Percentiles rank a stretch among this genome's conserved stretches.
phyloP scores from a whole-genome alignment of 495 filamentous ascomycete species.

The Penicillium atrosanguineum region DNA sequence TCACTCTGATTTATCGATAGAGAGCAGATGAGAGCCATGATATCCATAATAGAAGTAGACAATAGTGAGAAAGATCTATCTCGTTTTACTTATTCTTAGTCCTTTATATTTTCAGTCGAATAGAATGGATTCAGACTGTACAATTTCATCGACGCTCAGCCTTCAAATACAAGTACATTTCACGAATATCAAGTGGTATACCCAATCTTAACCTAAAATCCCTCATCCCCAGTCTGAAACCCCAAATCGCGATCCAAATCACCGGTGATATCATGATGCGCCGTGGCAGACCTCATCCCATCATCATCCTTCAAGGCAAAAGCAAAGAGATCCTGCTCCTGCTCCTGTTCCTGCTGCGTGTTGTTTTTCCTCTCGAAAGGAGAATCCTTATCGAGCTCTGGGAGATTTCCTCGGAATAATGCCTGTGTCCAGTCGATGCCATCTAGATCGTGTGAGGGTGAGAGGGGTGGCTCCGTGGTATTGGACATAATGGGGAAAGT shows the following conservation, averaged over 20 bases:
- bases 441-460: constrained; percentile 19
- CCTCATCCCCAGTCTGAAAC: constrained; percentile 33
- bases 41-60: not conserved
- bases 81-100: no score
- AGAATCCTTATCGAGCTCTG: not conserved
- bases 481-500: constrained; percentile 19
- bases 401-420: constrained; percentile 26
- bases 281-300: not conserved
- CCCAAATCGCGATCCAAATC: constrained; percentile 45
- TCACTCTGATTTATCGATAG: not conserved
- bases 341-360: constrained; percentile 1
- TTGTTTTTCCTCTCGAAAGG: constrained; percentile 3
- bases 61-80: not conserved
- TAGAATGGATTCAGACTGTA: no score
- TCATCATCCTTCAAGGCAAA: constrained; percentile 22
- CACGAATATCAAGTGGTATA: not conserved
- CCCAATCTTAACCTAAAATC: constrained; percentile 25
- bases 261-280: constrained; percentile 34
- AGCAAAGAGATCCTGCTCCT: constrained; percentile 27
- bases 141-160: no score
- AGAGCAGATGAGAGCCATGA: not conserved
- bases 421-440: constrained; percentile 38
- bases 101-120: no score
- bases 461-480: constrained; percentile 5
- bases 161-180: not conserved